Conservation (phyloP, 2,329 filamentous ascomycete genomes). For the Daldinia sp. region DNA sequence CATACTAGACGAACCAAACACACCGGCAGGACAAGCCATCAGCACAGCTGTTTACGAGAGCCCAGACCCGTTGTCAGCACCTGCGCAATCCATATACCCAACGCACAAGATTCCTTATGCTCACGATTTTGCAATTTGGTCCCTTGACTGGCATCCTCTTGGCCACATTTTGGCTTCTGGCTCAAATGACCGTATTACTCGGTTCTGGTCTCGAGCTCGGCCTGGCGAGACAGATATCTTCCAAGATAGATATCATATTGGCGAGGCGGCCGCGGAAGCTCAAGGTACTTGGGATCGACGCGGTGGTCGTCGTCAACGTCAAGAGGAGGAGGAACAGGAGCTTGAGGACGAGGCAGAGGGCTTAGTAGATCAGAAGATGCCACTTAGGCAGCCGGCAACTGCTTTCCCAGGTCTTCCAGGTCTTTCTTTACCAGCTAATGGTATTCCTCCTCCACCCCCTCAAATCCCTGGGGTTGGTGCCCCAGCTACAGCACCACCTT, state of each 20-base stretch:
- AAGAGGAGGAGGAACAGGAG: slow-evolving; percentile 95
- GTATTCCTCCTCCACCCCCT: slow-evolving; percentile 53
- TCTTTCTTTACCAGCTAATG: slow-evolving; percentile 57
- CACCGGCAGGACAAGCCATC: slow-evolving; percentile 77
- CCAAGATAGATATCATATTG: slow-evolving; percentile 95
- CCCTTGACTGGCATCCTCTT: slow-evolving; percentile 95
- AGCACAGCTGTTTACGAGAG: slow-evolving; percentile 87
- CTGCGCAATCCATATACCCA: slow-evolving; percentile 91
- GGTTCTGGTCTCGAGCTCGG: slow-evolving; percentile 93
- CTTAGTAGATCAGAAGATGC: slow-evolving; percentile 90
- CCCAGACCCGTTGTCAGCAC: slow-evolving; percentile 80
- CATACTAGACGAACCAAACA: slow-evolving; percentile 93
- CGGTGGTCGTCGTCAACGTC: slow-evolving; percentile 79
- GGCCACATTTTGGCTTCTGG: slow-evolving; percentile 96
- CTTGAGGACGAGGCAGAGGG: slow-evolving; percentile 93
- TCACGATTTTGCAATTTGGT: slow-evolving; percentile 97
- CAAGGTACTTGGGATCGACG: slow-evolving; percentile 94
- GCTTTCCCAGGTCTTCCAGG: slow-evolving; percentile 70
- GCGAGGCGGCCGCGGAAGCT: slow-evolving; percentile 90
- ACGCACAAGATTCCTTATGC: slow-evolving; percentile 88
- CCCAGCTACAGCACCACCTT: slow-evolving; percentile 55
- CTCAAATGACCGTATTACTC: slow-evolving; percentile 94
- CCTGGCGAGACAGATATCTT: slow-evolving; percentile 88
- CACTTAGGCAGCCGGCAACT: slow-evolving; percentile 66
- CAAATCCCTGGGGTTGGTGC: slow-evolving; percentile 52